Evolutionary conservation across 139 green algal genomes (phyloP), one percentile per base, ranked within the genome.

Genomic region (Nannochloris sp.): DNA sequence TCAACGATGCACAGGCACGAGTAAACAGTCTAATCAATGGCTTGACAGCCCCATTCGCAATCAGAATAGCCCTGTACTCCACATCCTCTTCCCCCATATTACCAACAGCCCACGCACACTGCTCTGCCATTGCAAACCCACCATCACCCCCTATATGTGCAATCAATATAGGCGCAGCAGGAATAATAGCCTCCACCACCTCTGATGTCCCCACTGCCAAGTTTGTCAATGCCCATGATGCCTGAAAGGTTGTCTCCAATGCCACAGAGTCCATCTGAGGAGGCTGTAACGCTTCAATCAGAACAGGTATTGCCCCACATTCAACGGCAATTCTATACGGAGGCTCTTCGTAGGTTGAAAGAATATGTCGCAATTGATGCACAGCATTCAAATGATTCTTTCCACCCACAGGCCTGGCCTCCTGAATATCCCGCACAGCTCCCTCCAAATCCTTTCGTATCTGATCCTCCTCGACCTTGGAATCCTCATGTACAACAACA

Each of bases 81-180:
- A 55, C 56, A 40, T 70, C 74, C 33, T 81, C 74, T 5, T 30
- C 74, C 5, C 71, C 74, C 4, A 81, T 55, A 53, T 81, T 81
- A 30, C 74, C 74, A 36, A 81, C n/a, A 0, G 71, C 75, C 75
- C 75, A 82, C 16, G 72, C 75, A n/a, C 67, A 69, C 67, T 82
- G 75, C 72, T 80, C 72, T 25, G 75, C 75, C 29, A 82, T 65
- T 2, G 69, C 40, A 45, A 74, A 55, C 37, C 73, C 73, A 53
- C 53, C 72, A 36, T 58, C 63, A 28, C 65, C 67, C 5, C 55
- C 65, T 37, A 80, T 53, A 30, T 77, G 69, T 1, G 74, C 33
- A 20, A 80, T 77, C 2, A 82, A 66, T 56, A 80, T 44, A 17
- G 75, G 75, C 10, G 75, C 75, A 6, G 67, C 62, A n/a, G 62